Base-by-base conservation (phyloP, 495 filamentous ascomycete genomes). In the Tuber calosporum region DNA sequence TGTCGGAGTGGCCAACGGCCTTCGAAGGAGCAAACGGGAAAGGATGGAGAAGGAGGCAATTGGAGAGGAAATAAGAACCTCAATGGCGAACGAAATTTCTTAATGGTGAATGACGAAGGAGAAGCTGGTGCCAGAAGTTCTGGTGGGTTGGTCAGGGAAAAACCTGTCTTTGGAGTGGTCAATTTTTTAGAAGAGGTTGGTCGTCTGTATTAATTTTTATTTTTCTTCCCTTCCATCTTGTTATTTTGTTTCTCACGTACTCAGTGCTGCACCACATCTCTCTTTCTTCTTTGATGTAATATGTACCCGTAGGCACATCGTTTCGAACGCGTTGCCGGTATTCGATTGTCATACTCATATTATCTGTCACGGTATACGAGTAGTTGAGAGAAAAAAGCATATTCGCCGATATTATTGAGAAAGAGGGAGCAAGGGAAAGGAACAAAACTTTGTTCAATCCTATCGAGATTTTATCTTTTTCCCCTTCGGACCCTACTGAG, bases 201-300 rank as follows among this genome's bases (percentile, higher is more conserved):
- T 34, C 9, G 11, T 62, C 4, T 66, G 72, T 69, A 36, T 41
- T 42, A 48, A 41, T 26, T 69, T 77, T 72, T 69, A 67, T 77
- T 77, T 70, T 77, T 73, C n/a, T 70, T 70, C 34, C 42, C 34
- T 66, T 67, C 36, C 43, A 67, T 72, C 26, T 75, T 73, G 70
- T 77, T 41, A 41, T 58, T 58, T 2, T n/a, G 45, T 48, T 48
- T 48, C 42, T 58, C n/a, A 13, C 22, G 8, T 15, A 26, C n/a
- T 53, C 45, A 58, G n/a, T 58, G 7, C 48, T 13, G 22, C 13
- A 58, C 48, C 22, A 58, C 48, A 58, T 30, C 53, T 62, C 53
- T 30, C 53, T 26, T 9, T 6, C 48, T 19, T 1, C n/a, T 62
- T 62, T 30, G 53, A 26, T 58, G 48, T 58, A n/a, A 62, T 62